Percentiles rank a stretch among this genome's conserved stretches.
These are phyloP conservation scores for Jatropha multifida DNA, from an alignment of 441 rosid genomes.

Conservation along the genomic window DNA sequence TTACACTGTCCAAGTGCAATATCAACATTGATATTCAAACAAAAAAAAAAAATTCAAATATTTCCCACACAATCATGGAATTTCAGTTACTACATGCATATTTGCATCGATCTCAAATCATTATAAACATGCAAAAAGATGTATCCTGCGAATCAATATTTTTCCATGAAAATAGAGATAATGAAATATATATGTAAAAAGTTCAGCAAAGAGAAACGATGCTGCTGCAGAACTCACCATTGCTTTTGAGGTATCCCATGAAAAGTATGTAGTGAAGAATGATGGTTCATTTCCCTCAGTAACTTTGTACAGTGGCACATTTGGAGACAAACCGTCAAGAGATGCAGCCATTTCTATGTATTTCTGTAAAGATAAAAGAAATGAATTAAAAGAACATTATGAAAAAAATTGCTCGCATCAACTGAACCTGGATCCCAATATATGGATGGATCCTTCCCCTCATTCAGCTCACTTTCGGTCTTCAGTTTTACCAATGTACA, in stretches of 20 bases:
- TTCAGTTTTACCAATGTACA: not conserved
- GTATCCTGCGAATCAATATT: conserved; percentile 7
- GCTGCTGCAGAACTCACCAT: conserved; percentile 45
- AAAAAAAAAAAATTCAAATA: not conserved
- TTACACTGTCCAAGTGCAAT: not conserved
- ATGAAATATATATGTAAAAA: conserved; percentile 16
- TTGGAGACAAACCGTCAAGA: conserved; percentile 76
- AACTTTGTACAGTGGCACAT: conserved; percentile 85
- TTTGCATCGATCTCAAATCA: not conserved
- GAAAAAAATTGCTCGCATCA: conserved; percentile 15
- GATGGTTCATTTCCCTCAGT: conserved; percentile 97
- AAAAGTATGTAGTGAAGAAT: conserved; percentile 88
- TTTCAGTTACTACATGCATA: not conserved
- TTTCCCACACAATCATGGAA: conserved; percentile 2
- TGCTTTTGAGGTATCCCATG: conserved; percentile 85
- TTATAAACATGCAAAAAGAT: too few species aligned
- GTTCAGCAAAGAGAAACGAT: conserved; percentile 19
- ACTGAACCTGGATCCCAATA: conserved; percentile 1
- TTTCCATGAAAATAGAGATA: conserved; percentile 2
- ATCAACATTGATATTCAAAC: not conserved
- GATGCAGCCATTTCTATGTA: conserved; percentile 74
- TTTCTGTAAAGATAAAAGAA: conserved; percentile 52
- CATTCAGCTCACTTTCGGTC: not conserved
- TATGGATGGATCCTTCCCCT: not conserved
- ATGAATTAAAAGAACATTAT: conserved; percentile 22